Evolutionary conservation across 768 basidiomycete species (phyloP).

Genomic region (Solioccasus polychromus): DNA sequence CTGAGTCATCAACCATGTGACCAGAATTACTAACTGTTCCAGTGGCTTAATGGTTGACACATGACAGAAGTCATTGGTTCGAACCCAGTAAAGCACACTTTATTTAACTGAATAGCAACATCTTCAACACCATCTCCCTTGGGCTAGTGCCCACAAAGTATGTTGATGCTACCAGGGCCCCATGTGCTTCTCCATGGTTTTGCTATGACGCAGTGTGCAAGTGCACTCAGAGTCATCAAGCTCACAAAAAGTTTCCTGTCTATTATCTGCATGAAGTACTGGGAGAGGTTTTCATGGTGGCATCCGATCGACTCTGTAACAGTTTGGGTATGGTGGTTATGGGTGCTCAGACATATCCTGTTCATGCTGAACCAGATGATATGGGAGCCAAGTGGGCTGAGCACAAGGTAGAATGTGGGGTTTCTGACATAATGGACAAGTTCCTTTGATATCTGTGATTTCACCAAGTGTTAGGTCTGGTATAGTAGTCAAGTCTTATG

Average conservation of each 20-base stretch:
- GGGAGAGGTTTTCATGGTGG: constrained; percentile 18
- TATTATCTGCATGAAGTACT: constrained; percentile 22
- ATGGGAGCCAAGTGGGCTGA: constrained; percentile 23
- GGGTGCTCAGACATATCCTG: constrained; percentile 17
- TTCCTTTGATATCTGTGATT: too few relatives aligned
- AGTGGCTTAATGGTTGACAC: too few relatives aligned
- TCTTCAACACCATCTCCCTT: constrained; percentile 48
- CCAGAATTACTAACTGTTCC: too few relatives aligned
- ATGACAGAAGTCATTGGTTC: too few relatives aligned
- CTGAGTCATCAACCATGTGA: too few relatives aligned
- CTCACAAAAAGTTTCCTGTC: constrained; percentile 37
- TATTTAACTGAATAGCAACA: constrained; percentile 60
- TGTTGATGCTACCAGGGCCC: constrained; percentile 16
- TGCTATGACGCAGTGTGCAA: constrained; percentile 33
- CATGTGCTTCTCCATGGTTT: constrained; percentile 36
- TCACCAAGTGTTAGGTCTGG: too few relatives aligned
- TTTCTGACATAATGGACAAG: too few relatives aligned
- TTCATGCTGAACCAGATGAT: constrained; percentile 12
- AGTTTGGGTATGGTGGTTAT: constrained; percentile 25
- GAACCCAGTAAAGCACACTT: too few relatives aligned
- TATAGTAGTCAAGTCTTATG: too few relatives aligned
- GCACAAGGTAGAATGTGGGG: constrained; percentile 21
- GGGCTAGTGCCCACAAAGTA: constrained; percentile 41
- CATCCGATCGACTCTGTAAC: constrained; percentile 25
- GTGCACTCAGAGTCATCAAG: constrained; percentile 41